phyloP scores from a whole-genome alignment of 768 basidiomycete species.

The Amanita rubescens region DNA sequence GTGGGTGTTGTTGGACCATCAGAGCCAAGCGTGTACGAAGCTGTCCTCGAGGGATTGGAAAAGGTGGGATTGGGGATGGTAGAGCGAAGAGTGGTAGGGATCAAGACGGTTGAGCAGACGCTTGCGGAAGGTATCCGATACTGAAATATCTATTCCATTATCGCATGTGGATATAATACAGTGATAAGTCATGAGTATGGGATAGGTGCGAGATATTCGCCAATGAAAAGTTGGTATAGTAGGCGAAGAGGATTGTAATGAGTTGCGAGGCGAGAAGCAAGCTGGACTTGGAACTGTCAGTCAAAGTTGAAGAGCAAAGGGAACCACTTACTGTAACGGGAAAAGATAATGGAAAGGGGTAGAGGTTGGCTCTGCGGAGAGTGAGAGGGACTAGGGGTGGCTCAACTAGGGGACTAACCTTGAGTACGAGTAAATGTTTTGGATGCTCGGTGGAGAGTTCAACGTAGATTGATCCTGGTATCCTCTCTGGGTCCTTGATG shows the following conservation, averaged over 20 bases:
- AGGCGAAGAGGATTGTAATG: conserved; percentile 57
- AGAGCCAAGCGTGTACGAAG: conserved; percentile 48
- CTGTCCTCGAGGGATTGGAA: conserved; percentile 56
- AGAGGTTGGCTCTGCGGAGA: conserved; percentile 43
- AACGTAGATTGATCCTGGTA: conserved; percentile 57
- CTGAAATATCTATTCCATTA: background rate
- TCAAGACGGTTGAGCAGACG: conserved; percentile 1
- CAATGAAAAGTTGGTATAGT: conserved; percentile 38
- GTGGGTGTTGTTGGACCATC: conserved; percentile 69
- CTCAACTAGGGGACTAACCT: conserved; percentile 1
- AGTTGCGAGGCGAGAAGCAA: conserved; percentile 40
- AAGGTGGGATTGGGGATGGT: conserved; percentile 45
- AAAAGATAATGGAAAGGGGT: conserved; percentile 43
- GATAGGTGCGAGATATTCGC: conserved; percentile 43
- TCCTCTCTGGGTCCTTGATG: conserved; percentile 71
- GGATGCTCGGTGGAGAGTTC: conserved; percentile 1
- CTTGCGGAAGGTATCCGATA: background rate
- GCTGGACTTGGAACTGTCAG: conserved; percentile 28
- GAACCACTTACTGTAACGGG: conserved; percentile 44
- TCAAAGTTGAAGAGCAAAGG: background rate
- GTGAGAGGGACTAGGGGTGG: conserved; percentile 4
- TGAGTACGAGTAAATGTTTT: conserved; percentile 1
- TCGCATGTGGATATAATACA: background rate
- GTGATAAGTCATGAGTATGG: conserved; percentile 14
- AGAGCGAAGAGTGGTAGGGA: conserved; percentile 18